Base-by-base conservation (phyloP, 257 asterid genomes). In the Salvia rosmarinus region DNA sequence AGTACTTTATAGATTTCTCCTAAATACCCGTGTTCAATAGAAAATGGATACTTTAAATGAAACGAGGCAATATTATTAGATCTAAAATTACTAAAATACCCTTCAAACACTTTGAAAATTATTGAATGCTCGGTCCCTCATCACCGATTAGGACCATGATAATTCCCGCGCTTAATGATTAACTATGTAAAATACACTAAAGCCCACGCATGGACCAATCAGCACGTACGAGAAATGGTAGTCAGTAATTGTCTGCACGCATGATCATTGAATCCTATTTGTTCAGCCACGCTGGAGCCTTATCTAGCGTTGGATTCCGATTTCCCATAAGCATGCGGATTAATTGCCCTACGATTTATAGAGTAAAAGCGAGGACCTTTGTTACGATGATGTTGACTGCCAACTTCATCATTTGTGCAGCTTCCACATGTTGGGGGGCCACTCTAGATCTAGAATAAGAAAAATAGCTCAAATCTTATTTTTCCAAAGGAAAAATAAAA, bases 211-310 rank as follows among this genome's bases (percentile, higher is more conserved):
- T 63, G 57, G 32, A 13, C 2, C 2, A 55, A 25, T 11, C 17
- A 12, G 17, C 61, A 55, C 39, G 61, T 70, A 44, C 7, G 63
- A 56, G 69, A 44, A 32, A 11, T 8, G 55, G 54, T 10, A 56
- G 60, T 61, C 61, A 61, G 74, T 71, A 25, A 67, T 67, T 67
- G 57, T 67, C 63, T 47, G 44, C 63, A 37, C 74, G 63, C 57
- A 35, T 67, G 70, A 75, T 25, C 47, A 57, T 57, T 12, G 10
- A 67, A 50, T 54, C 30, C 61, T 1, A 35, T 23, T 12, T 52
- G 20, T 13, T 64, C 32, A 50, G 25, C 25, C 50, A n/a, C 40
- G 40, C 58, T 42, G 70, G 19, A 28, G n/a, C 8, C 28, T 40
- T 11, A 56, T 60, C 39, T 16, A 57, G 20, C 64, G 55, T 72